Conservation (phyloP, 495 filamentous ascomycete genomes). For the Talaromyces thailandensis region DNA sequence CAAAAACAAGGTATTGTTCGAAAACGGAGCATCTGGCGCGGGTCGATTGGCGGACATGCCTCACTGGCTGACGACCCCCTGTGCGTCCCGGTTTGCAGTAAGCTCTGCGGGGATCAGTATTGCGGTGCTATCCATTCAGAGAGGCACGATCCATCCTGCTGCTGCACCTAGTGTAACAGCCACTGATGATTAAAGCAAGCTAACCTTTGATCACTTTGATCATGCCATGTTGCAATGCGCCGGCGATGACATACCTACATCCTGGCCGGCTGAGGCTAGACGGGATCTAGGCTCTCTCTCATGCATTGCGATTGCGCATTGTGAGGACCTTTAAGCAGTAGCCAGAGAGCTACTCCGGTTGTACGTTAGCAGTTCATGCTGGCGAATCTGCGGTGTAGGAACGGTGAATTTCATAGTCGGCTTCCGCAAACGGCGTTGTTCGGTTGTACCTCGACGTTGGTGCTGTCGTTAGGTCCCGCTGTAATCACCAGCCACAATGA, state of each 20-base stretch:
- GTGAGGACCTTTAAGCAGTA: neutral
- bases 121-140: neutral
- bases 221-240: neutral
- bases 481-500: neutral
- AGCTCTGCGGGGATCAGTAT: neutral
- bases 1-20: conserved; percentile 2
- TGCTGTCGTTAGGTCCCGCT: neutral
- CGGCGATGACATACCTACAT: neutral
- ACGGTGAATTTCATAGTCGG: neutral
- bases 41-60: neutral
- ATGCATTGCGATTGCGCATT: neutral
- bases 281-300: neutral
- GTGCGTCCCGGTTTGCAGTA: neutral
- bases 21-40: neutral
- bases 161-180: neutral
- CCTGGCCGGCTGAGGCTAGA: neutral
- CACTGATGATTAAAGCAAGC: neutral
- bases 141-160: neutral
- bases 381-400: neutral
- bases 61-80: neutral
- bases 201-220: neutral
- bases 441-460: neutral
- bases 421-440: neutral
- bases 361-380: neutral
- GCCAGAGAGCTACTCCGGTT: neutral